These are phyloP conservation scores for Carex sylvatica DNA, from an alignment of 202 grass and related monocot genomes.

Conservation along the genomic window DNA sequence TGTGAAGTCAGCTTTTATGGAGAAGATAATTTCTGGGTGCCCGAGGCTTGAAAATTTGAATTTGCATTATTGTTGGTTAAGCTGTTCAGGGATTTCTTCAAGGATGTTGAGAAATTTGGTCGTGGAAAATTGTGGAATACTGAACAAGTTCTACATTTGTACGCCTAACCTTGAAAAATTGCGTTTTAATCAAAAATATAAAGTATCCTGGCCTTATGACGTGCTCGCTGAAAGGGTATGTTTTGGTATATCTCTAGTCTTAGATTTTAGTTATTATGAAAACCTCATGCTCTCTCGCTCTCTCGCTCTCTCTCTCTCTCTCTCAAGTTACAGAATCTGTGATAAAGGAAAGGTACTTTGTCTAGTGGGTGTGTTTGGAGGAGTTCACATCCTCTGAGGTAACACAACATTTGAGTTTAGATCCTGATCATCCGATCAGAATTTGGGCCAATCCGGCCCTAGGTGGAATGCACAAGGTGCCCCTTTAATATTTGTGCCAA, in stretches of 20 bases:
- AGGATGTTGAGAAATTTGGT: constrained; percentile 13
- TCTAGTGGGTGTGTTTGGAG: too few species aligned
- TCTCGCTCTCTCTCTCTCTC: too few species aligned
- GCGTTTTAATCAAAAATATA: constrained; percentile 4
- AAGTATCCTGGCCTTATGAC: not conserved
- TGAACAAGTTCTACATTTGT: constrained; percentile 15
- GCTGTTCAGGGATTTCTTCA: constrained; percentile 15
- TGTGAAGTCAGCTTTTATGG: not conserved
- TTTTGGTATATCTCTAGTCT: not conserved
- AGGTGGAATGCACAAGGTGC: too few species aligned
- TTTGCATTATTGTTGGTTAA: constrained; percentile 14
- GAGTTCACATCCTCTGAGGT: too few species aligned
- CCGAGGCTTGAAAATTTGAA: constrained; percentile 9
- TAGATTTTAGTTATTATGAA: not conserved
- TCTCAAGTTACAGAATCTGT: not conserved
- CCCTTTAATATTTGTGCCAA: too few species aligned
- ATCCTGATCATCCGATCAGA: too few species aligned
- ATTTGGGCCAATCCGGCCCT: too few species aligned
- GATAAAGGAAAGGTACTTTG: not conserved
- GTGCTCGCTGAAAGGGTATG: not conserved
- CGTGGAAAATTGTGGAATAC: constrained; percentile 20
- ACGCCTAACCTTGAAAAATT: constrained; percentile 8
- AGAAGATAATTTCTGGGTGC: constrained; percentile 22
- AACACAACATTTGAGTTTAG: too few species aligned
- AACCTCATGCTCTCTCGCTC: not conserved